Conservation (phyloP, 805 yeast species). For the Starmerella roubikii region DNA sequence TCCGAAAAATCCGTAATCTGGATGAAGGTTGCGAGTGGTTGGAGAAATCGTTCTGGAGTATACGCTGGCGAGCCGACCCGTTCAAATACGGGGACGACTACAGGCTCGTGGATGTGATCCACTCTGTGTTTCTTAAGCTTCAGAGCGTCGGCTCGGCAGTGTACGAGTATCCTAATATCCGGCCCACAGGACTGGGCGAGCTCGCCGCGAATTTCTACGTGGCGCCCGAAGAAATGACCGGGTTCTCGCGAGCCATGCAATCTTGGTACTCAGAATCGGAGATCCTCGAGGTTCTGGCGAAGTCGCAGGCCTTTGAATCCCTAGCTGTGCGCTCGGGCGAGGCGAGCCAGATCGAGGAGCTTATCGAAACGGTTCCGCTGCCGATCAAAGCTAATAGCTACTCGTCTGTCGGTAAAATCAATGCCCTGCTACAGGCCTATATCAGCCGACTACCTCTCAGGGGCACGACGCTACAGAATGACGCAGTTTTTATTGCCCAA, state of each 20-base stretch:
- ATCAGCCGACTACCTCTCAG: slow-evolving; percentile 65
- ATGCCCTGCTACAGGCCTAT: slow-evolving; percentile 68
- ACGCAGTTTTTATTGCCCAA: slow-evolving; percentile 85
- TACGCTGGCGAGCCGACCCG: slow-evolving; percentile 67
- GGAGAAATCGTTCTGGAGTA: slow-evolving; percentile 60
- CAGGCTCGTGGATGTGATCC: slow-evolving; percentile 41
- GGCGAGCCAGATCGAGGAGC: slow-evolving; percentile 50
- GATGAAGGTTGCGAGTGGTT: slow-evolving; percentile 73
- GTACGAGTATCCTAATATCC: slow-evolving; percentile 42
- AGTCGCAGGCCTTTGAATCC: slow-evolving; percentile 72
- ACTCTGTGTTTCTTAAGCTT: slow-evolving; percentile 58
- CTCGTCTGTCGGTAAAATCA: slow-evolving; percentile 67
- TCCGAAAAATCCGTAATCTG: slow-evolving; percentile 47
- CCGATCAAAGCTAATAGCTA: slow-evolving; percentile 67
- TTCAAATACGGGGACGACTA: slow-evolving; percentile 43
- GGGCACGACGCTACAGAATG: slow-evolving; percentile 85
- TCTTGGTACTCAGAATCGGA: slow-evolving; percentile 61
- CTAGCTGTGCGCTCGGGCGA: slow-evolving; percentile 84
- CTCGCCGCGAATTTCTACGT: slow-evolving; percentile 83
- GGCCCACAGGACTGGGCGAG: slow-evolving; percentile 58
- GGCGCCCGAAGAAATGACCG: slow-evolving; percentile 54
- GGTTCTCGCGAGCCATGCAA: slow-evolving; percentile 47
- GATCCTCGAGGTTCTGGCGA: slow-evolving; percentile 58
- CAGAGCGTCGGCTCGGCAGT: slow-evolving; percentile 42
- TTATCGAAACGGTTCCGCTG: slow-evolving; percentile 66